Evolutionary conservation across 2,329 filamentous ascomycete species (phyloP), one percentile per base, ranked within the genome.

Genomic region (Xylaria sp.): DNA sequence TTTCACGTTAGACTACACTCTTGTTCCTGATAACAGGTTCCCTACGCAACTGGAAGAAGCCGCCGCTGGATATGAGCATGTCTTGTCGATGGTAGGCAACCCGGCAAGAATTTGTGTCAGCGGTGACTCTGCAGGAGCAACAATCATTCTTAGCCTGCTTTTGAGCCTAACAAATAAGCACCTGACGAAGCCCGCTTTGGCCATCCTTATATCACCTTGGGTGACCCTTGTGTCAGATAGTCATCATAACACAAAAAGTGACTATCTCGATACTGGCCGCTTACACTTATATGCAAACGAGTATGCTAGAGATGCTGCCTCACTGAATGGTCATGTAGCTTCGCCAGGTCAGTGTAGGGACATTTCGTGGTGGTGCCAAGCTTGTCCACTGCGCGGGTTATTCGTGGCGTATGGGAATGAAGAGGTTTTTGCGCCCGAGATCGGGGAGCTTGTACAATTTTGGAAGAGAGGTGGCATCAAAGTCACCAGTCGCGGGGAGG

Each of bases 131-230:
- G 93, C 93, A 0, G 93, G 93, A 4, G 93, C 87, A 17, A 91
- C 91, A 0, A 81, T 97, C 51, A 86, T 92, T 9, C 84, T 97
- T 30, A 92, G 89, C 75, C 83, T 96, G 58, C 81, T 97, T 60
- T 86, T 94, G 1, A 87, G 90, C 72, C 81, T 94, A 21, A 88
- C 88, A 9, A 82, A 75, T 76, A 81, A 75, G 79, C 82, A 73
- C 76, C 61, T 77, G 27, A 56, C 69, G 61, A 72, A 74, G 68
- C 74, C 78, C 34, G 87, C 83, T 1, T 81, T 94, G 75, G 92
- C 90, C 1, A 84, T 90, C 24, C 83, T 96, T 68, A 92, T 97
- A 68, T 94, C 92, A 9, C 93, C 93, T 0, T 97, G 93, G 93
- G 85, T 90, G 12, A 91, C 90, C 1, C 86, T 97, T 48, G 83